Percentiles rank a stretch among this genome's conserved stretches.
Evolutionary conservation across 1,139 yeast species (phyloP).

Genomic region (Suhomyces panamericanus): DNA sequence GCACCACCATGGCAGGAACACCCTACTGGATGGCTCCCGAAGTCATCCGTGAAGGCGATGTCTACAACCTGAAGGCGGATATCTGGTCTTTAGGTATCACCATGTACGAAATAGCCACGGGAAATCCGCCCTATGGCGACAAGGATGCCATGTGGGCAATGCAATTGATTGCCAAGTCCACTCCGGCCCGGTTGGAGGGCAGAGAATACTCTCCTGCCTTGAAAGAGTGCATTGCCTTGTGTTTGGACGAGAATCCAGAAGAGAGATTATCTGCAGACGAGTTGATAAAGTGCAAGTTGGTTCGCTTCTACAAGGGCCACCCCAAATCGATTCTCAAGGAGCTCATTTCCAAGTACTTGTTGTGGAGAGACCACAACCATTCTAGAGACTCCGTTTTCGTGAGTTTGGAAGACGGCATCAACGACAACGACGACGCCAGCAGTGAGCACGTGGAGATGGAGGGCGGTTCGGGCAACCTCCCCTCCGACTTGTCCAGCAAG

Average conservation of each 20-base stretch:
- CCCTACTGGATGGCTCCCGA: slow-evolving; percentile 99
- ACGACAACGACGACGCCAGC: slow-evolving; percentile 7
- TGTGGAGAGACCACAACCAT: slow-evolving; percentile 69
- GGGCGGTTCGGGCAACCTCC: neutral
- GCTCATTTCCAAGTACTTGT: slow-evolving; percentile 72
- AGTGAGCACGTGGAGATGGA: slow-evolving; percentile 7
- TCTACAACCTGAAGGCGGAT: slow-evolving; percentile 83
- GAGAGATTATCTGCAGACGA: slow-evolving; percentile 90
- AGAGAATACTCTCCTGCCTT: slow-evolving; percentile 71
- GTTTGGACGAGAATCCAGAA: slow-evolving; percentile 90
- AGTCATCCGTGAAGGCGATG: slow-evolving; percentile 90
- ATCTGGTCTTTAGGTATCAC: slow-evolving; percentile 96
- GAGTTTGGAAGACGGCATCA: slow-evolving; percentile 36
- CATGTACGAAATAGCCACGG: slow-evolving; percentile 90
- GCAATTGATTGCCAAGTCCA: slow-evolving; percentile 87
- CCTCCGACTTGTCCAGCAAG: slow-evolving; percentile 17
- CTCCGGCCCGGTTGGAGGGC: slow-evolving; percentile 95
- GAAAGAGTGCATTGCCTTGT: slow-evolving; percentile 87
- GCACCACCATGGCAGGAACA: slow-evolving; percentile 95
- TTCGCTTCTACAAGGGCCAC: slow-evolving; percentile 57
- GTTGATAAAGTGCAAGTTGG: slow-evolving; percentile 68
- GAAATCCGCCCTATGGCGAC: slow-evolving; percentile 96
- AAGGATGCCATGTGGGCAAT: slow-evolving; percentile 94
- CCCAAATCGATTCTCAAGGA: slow-evolving; percentile 69
- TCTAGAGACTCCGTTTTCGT: slow-evolving; percentile 50